Percentiles rank a stretch among this genome's conserved stretches.
Conservation (phyloP, 2,329 filamentous ascomycete species). For the Diaporthe longicolla region DNA sequence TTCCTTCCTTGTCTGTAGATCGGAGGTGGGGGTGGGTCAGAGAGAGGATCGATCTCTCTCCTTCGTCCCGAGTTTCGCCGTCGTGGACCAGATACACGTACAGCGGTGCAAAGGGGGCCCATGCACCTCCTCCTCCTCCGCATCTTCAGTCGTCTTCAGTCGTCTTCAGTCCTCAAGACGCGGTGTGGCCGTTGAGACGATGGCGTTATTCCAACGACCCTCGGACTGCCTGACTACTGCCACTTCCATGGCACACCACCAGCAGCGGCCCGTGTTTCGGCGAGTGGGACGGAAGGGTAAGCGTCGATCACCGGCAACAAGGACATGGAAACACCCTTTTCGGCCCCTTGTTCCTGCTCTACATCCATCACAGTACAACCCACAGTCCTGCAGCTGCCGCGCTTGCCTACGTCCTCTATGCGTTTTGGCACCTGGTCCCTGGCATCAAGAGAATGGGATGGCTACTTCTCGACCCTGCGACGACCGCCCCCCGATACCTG, state of each 20-base stretch:
- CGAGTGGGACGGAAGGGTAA: constrained; percentile 24
- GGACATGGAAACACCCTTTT: constrained; percentile 2
- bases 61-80: constrained; percentile 20
- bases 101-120: not conserved
- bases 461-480: not conserved
- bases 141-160: constrained; percentile 5
- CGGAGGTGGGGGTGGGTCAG: not conserved
- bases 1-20: constrained; percentile 2
- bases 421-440: constrained; percentile 1
- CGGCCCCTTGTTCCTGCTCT: too few relatives aligned
- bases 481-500: too few relatives aligned
- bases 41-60: too few relatives aligned
- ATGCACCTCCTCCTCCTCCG: not conserved
- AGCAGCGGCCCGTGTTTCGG: constrained; percentile 38
- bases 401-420: not conserved
- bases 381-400: not conserved
- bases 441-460: not conserved
- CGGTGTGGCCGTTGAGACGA: constrained; percentile 24
- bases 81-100: not conserved
- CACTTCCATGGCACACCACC: constrained; percentile 2
- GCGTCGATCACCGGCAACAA: constrained; percentile 14
- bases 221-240: not conserved
- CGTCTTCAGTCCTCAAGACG: not conserved
- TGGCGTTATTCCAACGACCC: constrained; percentile 5
- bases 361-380: too few relatives aligned